Evolutionary conservation across 441 rosid genomes (phyloP), one percentile per base, ranked within the genome.

Genomic region (Erodium texanum): DNA sequence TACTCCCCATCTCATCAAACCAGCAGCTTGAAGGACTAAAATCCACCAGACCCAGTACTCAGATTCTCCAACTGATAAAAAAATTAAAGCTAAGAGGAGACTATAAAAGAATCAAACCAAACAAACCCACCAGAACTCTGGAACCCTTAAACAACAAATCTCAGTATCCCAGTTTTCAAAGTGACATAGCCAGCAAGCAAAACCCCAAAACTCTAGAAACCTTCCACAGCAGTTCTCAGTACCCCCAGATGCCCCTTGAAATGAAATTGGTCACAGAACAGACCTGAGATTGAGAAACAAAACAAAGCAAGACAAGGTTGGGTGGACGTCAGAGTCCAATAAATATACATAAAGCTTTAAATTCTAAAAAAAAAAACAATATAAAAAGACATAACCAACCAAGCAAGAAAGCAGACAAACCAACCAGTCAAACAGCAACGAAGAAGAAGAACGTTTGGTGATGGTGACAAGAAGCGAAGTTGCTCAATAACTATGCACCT

Each of bases 1-100:
- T 82, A 64, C 80, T 82, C 70, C 81, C 85, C 94, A 87, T 88
- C 69, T 29, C 67, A 36, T 65, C 80, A 72, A 74, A 67, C 56
- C 61, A 54, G 7, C 23, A 54, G 12, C 12, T 12, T 41, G 48
- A 41, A 27, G 1, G 29, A 27, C 29, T 4, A 27, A 27, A 27
- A 27, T 4, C 29, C 29, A 27, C 29, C 29, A 27, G 29, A 27
- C 29, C 29, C 29, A 27, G 4, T 27, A 27, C 29, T 27, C 29
- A 27, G 29, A 27, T 27, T 27, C 29, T 27, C 29, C 29, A 27
- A 27, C 29, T 41, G 12, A 41, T 1, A 6, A 36, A 36, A 7
- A 41, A 9, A 1, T 12, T 2, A 41, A 41, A 41, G 48, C 48
- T 7, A 7, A 41, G 12, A 41, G 48, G 7, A 38, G 45, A 38